phyloP scores from a whole-genome alignment of 2,329 filamentous ascomycete genomes.

The Neonectria ditissima region DNA sequence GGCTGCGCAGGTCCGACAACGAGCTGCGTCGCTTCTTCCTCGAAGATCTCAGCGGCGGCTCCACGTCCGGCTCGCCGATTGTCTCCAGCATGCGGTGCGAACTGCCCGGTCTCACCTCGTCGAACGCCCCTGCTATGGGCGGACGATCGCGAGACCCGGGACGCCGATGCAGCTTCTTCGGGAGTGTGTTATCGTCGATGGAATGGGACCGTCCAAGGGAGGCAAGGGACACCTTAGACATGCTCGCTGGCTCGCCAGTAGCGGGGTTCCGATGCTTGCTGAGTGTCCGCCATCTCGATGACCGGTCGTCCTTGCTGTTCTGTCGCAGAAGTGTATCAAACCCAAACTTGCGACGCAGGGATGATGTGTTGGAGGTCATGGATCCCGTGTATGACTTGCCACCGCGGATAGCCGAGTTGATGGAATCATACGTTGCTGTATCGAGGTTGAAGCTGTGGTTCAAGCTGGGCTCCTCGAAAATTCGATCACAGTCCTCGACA shows the following conservation, averaged over 20 bases:
- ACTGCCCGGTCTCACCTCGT: slow-evolving; percentile 68
- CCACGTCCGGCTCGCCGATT: slow-evolving; percentile 67
- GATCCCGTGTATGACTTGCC: slow-evolving; percentile 77
- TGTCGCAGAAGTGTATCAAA: slow-evolving; percentile 81
- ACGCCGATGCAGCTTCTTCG: slow-evolving; percentile 54
- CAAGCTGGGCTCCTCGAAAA: slow-evolving; percentile 77
- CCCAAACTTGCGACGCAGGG: slow-evolving; percentile 85
- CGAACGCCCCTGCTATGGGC: slow-evolving; percentile 71
- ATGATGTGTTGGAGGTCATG: slow-evolving; percentile 86
- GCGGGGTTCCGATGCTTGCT: slow-evolving; percentile 80
- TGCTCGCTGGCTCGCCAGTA: slow-evolving; percentile 70
- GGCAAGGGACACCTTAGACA: slow-evolving; percentile 74
- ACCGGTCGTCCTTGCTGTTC: slow-evolving; percentile 81
- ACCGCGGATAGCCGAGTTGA: slow-evolving; percentile 66
- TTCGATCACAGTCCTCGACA: slow-evolving; percentile 87
- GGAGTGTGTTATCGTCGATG: slow-evolving; percentile 73
- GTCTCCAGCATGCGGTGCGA: slow-evolving; percentile 69
- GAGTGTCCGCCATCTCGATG: slow-evolving; percentile 86
- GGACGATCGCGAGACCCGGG: slow-evolving; percentile 71
- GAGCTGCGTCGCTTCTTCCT: slow-evolving; percentile 91
- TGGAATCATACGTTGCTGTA: slow-evolving; percentile 66
- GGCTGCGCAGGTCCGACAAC: slow-evolving; percentile 82
- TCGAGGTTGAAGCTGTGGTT: slow-evolving; percentile 55
- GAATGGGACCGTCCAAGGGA: slow-evolving; percentile 79
- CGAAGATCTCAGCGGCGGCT: slow-evolving; percentile 55